Conservation (phyloP, 2,329 filamentous ascomycete species). For the Penicillium polonicum region DNA sequence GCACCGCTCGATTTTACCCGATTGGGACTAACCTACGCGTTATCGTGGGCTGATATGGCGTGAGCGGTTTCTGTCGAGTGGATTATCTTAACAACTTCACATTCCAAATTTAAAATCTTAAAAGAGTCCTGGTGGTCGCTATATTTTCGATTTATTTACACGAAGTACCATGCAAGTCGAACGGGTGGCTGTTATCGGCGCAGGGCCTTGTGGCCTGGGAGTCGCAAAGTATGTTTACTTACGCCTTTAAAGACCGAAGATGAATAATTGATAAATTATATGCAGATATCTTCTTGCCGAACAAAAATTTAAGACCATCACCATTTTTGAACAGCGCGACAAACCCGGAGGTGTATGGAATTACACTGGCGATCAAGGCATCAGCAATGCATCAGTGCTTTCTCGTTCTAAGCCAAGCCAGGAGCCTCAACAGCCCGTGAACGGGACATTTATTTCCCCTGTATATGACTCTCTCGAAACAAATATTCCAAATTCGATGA, state of each 20-base stretch:
- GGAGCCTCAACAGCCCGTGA: background rate
- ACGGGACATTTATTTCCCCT: conserved; percentile 9
- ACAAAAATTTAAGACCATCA: conserved; percentile 3
- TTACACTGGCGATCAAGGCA: conserved; percentile 9
- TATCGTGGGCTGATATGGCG: background rate
- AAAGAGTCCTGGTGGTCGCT: background rate
- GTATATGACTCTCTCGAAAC: conserved; percentile 13
- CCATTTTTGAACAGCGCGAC: conserved; percentile 11
- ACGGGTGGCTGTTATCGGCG: conserved; percentile 13
- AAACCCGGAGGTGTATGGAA: conserved; percentile 11
- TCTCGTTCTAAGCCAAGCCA: conserved; percentile 2
- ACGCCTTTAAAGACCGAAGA: background rate
- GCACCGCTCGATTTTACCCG: background rate
- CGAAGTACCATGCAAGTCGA: conserved; percentile 4
- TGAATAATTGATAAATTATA: background rate
- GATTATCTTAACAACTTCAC: background rate
- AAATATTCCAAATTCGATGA: conserved; percentile 12
- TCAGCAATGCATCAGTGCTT: background rate
- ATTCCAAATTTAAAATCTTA: background rate
- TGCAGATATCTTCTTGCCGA: conserved; percentile 10
- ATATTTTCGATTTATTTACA: background rate
- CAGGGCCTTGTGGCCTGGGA: conserved; percentile 13
- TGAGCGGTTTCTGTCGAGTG: background rate
- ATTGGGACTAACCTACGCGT: background rate
- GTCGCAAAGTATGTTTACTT: conserved; percentile 1